Conservation (phyloP, 2,329 filamentous ascomycete species). For the Knoxdaviesia proteae region DNA sequence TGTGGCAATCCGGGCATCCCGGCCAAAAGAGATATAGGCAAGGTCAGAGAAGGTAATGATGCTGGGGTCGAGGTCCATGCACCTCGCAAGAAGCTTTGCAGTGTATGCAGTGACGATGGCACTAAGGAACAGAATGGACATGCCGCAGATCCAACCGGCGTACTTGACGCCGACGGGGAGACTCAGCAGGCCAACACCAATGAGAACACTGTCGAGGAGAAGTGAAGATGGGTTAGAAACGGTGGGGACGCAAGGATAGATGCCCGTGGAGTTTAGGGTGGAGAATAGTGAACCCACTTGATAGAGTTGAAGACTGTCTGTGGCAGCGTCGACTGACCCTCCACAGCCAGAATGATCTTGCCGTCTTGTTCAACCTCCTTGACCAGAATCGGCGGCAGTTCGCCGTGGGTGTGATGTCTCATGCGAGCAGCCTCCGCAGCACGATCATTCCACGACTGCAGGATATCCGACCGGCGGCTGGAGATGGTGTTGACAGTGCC, state of each 20-base stretch:
- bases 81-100: conserved; percentile 65
- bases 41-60: conserved; percentile 90
- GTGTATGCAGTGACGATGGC: conserved; percentile 70
- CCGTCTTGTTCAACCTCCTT: conserved; percentile 80
- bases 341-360: conserved; percentile 61
- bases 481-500: conserved; percentile 21
- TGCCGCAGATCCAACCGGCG: conserved; percentile 70
- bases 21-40: conserved; percentile 76
- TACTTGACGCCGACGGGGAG: conserved; percentile 75
- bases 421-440: neutral
- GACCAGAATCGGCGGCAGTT: conserved; percentile 59
- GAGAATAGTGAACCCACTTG: conserved; percentile 26
- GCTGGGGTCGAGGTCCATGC: conserved; percentile 65
- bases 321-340: conserved; percentile 84
- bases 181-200: conserved; percentile 76
- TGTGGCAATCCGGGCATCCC: conserved; percentile 58
- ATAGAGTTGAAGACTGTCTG: conserved; percentile 95
- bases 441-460: conserved; percentile 6
- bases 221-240: neutral
- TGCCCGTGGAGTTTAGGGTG: neutral
- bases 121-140: conserved; percentile 51
- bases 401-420: conserved; percentile 20
- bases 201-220: conserved; percentile 36
- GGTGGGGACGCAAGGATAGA: neutral
- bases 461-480: conserved; percentile 3